Conservation (phyloP, 208 protist species). For the Tritrichomonas foetus region DNA sequence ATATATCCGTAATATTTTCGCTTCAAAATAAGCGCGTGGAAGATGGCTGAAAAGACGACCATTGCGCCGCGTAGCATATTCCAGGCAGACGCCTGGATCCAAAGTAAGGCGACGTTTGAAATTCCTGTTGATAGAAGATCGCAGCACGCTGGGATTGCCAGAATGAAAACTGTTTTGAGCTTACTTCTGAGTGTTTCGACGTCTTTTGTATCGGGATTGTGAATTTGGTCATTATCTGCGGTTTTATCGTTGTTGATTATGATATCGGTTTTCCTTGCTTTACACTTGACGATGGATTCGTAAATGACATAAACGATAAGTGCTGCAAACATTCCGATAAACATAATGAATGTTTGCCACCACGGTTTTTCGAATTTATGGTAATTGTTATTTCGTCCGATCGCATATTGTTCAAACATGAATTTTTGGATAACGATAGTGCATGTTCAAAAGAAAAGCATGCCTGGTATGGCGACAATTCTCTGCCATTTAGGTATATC, state of each 20-base stretch:
- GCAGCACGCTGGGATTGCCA: neutral
- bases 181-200: neutral
- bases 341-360: conserved; percentile 13
- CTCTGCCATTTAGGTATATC: neutral
- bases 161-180: neutral
- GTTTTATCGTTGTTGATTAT: neutral
- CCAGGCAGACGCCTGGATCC: conserved; percentile 22
- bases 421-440: conserved; percentile 37
- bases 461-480: neutral
- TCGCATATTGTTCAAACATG: neutral
- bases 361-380: conserved; percentile 18
- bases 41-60: conserved; percentile 17
- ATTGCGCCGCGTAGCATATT: conserved; percentile 28
- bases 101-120: neutral
- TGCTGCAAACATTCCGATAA: neutral
- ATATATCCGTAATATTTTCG: conserved; percentile 20
- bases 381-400: neutral
- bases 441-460: neutral
- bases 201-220: neutral
- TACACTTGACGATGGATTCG: too few relatives aligned
- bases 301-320: neutral
- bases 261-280: neutral
- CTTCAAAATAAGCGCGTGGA: neutral
- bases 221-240: neutral
- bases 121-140: neutral